A percentile compares a stretch with the other conserved stretches of the same genome.
Conservation (phyloP, 768 basidiomycete genomes). For the Suillus americanus region DNA sequence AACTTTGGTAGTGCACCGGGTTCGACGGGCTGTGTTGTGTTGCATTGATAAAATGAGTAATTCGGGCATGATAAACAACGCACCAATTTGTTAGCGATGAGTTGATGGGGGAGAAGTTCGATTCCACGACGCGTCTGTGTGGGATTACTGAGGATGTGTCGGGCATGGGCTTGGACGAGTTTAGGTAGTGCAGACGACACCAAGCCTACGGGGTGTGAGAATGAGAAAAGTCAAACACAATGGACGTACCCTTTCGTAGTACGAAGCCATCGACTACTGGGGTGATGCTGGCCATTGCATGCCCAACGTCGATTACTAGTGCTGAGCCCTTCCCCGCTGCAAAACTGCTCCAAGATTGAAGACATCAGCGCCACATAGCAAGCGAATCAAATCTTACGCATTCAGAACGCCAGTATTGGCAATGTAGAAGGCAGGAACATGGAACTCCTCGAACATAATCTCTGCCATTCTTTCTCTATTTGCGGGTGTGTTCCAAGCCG, state of each 20-base stretch:
- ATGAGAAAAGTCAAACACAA: not conserved
- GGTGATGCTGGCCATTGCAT: constrained; percentile 85
- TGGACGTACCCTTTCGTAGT: constrained; percentile 76
- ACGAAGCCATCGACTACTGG: constrained; percentile 98
- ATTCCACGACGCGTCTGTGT: constrained; percentile 54
- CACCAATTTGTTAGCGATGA: constrained; percentile 81
- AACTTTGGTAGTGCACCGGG: constrained; percentile 62
- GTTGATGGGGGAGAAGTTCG: constrained; percentile 80
- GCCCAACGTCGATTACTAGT: constrained; percentile 91
- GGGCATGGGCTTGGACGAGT: constrained; percentile 79
- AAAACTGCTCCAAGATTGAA: constrained; percentile 54
- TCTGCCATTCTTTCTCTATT: constrained; percentile 95
- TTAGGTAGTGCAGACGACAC: constrained; percentile 71
- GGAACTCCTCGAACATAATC: constrained; percentile 96
- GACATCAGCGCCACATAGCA: constrained; percentile 11
- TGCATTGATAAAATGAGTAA: constrained; percentile 7
- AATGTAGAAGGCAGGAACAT: constrained; percentile 94
- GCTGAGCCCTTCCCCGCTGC: constrained; percentile 98
- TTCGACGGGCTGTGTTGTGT: constrained; percentile 67
- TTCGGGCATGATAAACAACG: constrained; percentile 13
- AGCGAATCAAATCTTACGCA: constrained; percentile 51
- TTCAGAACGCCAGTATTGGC: constrained; percentile 93
- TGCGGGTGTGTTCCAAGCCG: constrained; percentile 93
- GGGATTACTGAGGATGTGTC: constrained; percentile 57
- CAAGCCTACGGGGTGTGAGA: constrained; percentile 54